phyloP scores from a whole-genome alignment of 1,139 yeast species.

The Yamadazyma dushanensis region DNA sequence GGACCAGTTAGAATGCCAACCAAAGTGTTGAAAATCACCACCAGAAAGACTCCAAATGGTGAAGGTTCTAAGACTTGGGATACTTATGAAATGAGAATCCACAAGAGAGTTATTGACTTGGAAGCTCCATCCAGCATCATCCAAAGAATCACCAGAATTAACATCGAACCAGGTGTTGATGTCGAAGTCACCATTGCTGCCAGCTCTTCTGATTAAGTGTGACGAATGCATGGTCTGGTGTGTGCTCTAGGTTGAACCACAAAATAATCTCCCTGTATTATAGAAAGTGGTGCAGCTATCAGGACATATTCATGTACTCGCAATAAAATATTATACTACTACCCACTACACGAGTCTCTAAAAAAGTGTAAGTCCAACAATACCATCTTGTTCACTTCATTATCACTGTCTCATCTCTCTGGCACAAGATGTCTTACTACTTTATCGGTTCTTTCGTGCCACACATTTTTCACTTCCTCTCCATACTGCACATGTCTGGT shows the following conservation, averaged over 20 bases:
- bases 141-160: constrained; percentile 93
- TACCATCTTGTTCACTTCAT: background rate
- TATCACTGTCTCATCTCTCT: background rate
- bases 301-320: constrained; percentile 11
- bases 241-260: constrained; percentile 22
- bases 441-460: no score
- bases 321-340: no score
- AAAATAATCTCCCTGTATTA: constrained; percentile 13
- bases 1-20: constrained; percentile 99
- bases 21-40: constrained; percentile 95
- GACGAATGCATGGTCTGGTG: background rate
- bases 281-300: constrained; percentile 15
- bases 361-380: constrained; percentile 1
- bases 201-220: constrained; percentile 6
- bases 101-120: constrained; percentile 99
- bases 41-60: constrained; percentile 99
- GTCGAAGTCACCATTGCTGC: constrained; percentile 45
- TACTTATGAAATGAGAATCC: constrained; percentile 99
- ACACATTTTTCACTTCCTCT: no score
- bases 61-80: constrained; percentile 99
- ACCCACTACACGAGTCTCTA: no score
- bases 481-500: background rate
- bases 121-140: constrained; percentile 95
- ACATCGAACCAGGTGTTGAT: constrained; percentile 63
- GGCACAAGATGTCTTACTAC: background rate